Base-by-base conservation (phyloP, 371 early-diverging fungal species). In the Capillidium heterosporum region DNA sequence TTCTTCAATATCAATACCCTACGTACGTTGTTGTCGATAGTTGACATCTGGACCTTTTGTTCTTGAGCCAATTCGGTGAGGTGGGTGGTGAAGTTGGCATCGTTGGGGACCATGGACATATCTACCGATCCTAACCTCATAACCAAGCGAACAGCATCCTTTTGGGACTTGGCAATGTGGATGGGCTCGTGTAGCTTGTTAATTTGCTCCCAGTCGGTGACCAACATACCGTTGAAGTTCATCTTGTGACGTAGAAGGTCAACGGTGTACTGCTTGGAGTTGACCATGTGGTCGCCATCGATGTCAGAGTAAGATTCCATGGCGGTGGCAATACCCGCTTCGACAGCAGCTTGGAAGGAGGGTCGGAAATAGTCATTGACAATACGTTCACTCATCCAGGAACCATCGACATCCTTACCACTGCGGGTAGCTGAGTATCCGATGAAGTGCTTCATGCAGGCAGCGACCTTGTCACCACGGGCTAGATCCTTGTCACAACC, bases 261-360 rank as follows among this genome's bases (percentile, higher is more conserved):
- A 35, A 69, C 65, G 23, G 81, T 60, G 32, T 77, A 80, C 42
- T 72, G 69, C 29, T 69, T 61, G 0, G 80, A 80, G 0, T 72
- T 60, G 1, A 75, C 71, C 0, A 81, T 73, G 2, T 79, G 70
- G 46, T 80, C 76, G 7, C 80, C 76, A 53, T 79, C 81, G 19
- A 82, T 68, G 23, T 75, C 77, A 24, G 73, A 74, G 57, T 78
- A 82, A 23, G 72, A 71, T 48, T 80, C 79, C 82, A 82, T 82
- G 0, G 76, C 75, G 0, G 82, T 75, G 0, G 81, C 81, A 13
- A 71, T 73, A 5, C 82, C 80, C 2, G 79, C 77, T 27, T 81
- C 71, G 32, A 79, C 63, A 0, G 82, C 81, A 0, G 78, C 76
- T 35, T 73, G 65, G 65, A 82, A 82, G 0, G 77, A 60, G 19